Base-by-base conservation (phyloP, 2,329 filamentous ascomycete genomes). In the Phyllosticta citrichinensis region DNA sequence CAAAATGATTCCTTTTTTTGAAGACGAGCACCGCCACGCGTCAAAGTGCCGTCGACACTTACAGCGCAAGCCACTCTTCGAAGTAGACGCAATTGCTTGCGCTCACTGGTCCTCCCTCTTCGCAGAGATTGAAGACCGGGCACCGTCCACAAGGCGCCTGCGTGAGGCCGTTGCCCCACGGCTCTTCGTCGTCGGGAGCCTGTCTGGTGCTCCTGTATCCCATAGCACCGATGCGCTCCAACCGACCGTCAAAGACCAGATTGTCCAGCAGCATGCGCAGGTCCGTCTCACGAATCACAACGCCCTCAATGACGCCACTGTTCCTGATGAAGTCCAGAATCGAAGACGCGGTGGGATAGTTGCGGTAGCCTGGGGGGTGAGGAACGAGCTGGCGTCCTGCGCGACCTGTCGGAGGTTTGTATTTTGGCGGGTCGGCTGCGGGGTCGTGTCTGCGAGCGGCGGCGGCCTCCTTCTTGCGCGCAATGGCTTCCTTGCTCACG, bases 81-180 rank as follows among this genome's bases (percentile, higher is more conserved):
- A 96, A 97, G 71, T 99, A 99, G 59, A 91, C 87, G 74, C 94
- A 99, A 57, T 88, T 96, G 65, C 85, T 87, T 0, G 93, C 90
- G 68, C 87, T 95, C 22, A 99, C 91, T 0, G 91, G 90, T 0
- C 93, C 93, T 6, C 91, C 91, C 63, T 96, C 90, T 65, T 90
- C 88, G 71, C 94, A 99, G 1, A 97, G 81, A 62, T 94, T 88
- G 71, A 96, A 96, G 2, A 97, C 93, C 0, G 94, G 94, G 73
- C 94, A 99, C 60, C 85, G 82, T 1, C 93, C 92, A 73, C 94
- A 99, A 0, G 94, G 94, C 2, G 88, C 87, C 73, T 97, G 91
- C 1, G 89, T 95, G 66, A 93, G 84, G 3, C 89, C 89, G 67
- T 92, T 96, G 66, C 80, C 78, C 33, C 64, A 61, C n/a, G 76